phyloP scores from a whole-genome alignment of 164 flowering plant genomes.

The Stephania japonica region DNA sequence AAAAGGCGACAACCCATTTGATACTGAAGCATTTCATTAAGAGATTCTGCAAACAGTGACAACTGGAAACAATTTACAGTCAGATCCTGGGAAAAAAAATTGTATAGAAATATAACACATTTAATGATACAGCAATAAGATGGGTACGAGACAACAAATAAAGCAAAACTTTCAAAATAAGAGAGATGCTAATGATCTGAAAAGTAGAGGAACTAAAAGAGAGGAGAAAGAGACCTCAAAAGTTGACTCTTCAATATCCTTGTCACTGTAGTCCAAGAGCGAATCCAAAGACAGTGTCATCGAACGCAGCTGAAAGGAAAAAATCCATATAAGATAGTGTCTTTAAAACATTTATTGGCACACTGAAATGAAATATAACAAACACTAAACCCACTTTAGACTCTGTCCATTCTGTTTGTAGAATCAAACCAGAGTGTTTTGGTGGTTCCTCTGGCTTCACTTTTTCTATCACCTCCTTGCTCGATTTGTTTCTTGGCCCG shows the following conservation, averaged over 20 bases:
- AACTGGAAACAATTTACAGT: constrained; percentile 39
- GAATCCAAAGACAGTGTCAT: constrained; percentile 81
- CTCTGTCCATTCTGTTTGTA: constrained; percentile 59
- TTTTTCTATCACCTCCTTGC: constrained; percentile 54
- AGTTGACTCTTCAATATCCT: constrained; percentile 83
- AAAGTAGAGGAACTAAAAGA: neutral
- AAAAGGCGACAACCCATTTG: constrained; percentile 84
- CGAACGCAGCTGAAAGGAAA: constrained; percentile 58
- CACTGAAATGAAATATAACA: neutral
- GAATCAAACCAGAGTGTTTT: constrained; percentile 70
- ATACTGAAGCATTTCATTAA: constrained; percentile 94
- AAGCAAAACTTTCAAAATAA: neutral
- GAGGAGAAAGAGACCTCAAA: constrained; percentile 64
- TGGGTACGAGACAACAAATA: neutral
- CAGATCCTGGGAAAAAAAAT: neutral
- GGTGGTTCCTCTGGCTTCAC: constrained; percentile 71
- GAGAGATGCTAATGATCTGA: constrained; percentile 4
- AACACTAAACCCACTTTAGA: constrained; percentile 52
- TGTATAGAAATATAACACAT: neutral
- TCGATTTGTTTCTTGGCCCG: constrained; percentile 38
- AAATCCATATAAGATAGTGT: constrained; percentile 6
- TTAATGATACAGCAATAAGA: neutral
- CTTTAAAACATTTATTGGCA: neutral
- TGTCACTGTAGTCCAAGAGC: constrained; percentile 87
- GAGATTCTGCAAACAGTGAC: constrained; percentile 81